A percentile compares a stretch with the other conserved stretches of the same genome.
Conservation (phyloP, 164 flowering plant genomes). For the Annona cherimola region DNA sequence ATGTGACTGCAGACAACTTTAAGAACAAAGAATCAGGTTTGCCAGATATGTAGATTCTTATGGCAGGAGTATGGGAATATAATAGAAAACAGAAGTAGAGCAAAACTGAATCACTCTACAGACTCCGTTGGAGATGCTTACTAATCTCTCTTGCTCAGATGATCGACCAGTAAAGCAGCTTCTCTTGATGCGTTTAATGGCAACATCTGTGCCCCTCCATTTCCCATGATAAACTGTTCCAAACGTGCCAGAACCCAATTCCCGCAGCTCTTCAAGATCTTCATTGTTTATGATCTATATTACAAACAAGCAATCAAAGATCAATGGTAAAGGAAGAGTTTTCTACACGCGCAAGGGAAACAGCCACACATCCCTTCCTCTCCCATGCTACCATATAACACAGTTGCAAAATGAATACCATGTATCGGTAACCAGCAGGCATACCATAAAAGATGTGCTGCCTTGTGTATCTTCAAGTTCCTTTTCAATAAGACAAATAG, state of each 20-base stretch:
- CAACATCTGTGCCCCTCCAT: conserved; percentile 96
- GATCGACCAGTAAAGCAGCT: conserved; percentile 89
- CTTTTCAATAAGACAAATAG: no score
- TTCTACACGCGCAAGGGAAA: no score
- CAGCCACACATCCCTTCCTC: no score
- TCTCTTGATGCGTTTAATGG: conserved; percentile 86
- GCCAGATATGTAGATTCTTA: neutral
- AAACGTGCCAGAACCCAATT: conserved; percentile 91
- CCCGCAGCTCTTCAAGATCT: conserved; percentile 88
- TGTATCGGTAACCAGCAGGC: no score
- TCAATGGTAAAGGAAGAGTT: neutral
- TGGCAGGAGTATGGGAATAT: neutral
- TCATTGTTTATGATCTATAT: conserved; percentile 72
- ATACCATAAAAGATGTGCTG: no score
- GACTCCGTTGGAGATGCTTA: conserved; percentile 16
- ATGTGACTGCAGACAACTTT: neutral
- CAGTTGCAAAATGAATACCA: no score
- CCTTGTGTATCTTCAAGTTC: no score
- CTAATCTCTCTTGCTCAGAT: conserved; percentile 94
- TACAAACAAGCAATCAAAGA: neutral
- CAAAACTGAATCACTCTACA: neutral
- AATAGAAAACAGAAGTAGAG: neutral
- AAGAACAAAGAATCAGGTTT: neutral
- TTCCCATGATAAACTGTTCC: conserved; percentile 97
- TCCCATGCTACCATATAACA: no score